These are phyloP conservation scores for Arxiozyma telluris DNA, from an alignment of 1,139 yeast species.

Conservation along the genomic window DNA sequence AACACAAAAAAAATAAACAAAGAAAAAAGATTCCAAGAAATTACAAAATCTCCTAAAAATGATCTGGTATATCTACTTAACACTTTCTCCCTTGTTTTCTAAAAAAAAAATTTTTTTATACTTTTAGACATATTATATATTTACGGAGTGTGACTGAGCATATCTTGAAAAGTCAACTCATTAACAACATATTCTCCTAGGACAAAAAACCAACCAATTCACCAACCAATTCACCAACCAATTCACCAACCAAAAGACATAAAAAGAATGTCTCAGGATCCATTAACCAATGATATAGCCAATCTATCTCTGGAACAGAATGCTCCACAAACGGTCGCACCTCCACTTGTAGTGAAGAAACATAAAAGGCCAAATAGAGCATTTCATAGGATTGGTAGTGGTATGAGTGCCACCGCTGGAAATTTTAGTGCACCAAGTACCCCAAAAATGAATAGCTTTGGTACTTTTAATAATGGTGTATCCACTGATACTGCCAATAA, in stretches of 20 bases:
- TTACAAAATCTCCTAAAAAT: too few species aligned
- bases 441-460: conserved; percentile 2
- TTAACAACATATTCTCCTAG: not conserved
- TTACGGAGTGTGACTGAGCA: not conserved
- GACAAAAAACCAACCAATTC: not conserved
- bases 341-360: conserved; percentile 9
- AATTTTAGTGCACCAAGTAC: conserved; percentile 5
- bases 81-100: too few species aligned
- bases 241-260: too few species aligned
- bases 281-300: conserved; percentile 13
- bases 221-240: not conserved
- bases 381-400: conserved; percentile 5
- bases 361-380: conserved; percentile 23
- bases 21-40: too few species aligned
- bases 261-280: conserved; percentile 11
- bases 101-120: too few species aligned
- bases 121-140: too few species aligned
- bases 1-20: too few species aligned
- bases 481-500: not conserved
- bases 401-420: conserved; percentile 4
- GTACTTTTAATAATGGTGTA: not conserved
- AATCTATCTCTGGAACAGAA: conserved; percentile 14
- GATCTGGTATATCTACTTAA: too few species aligned
- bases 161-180: not conserved
- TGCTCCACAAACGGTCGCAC: not conserved